Conservation (phyloP, 805 yeast genomes). For the Ogataea methylovora region DNA sequence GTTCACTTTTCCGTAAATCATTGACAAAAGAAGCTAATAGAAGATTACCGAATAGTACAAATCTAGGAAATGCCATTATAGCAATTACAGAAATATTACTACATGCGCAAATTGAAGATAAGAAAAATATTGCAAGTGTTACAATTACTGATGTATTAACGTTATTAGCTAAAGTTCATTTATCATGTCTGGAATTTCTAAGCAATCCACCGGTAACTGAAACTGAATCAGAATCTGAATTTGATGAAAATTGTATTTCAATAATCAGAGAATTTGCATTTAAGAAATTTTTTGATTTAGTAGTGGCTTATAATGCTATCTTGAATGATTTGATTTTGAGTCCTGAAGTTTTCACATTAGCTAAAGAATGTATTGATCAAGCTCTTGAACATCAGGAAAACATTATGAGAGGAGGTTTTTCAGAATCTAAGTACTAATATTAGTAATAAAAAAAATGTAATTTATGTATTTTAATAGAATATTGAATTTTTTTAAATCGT, state of each 20-base stretch:
- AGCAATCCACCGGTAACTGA: conserved; percentile 25
- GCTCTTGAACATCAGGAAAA: conserved; percentile 51
- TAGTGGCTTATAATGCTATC: conserved; percentile 53
- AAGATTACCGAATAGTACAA: conserved; percentile 50
- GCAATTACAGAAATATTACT: conserved; percentile 50
- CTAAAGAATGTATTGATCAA: conserved; percentile 65
- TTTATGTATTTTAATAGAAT: too few relatives aligned
- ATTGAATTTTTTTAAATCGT: too few relatives aligned
- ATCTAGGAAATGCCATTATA: conserved; percentile 56
- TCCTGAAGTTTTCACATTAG: conserved; percentile 57
- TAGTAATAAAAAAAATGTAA: too few relatives aligned
- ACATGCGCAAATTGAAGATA: conserved; percentile 52
- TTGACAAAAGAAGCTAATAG: conserved; percentile 49
- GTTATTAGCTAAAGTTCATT: conserved; percentile 51
- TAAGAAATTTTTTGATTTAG: conserved; percentile 56
- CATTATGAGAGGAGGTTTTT: too few relatives aligned
- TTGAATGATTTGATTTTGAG: conserved; percentile 58
- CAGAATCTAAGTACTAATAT: too few relatives aligned
- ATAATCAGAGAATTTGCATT: conserved; percentile 58
- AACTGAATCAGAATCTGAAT: conserved; percentile 9
- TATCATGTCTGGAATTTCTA: conserved; percentile 42
- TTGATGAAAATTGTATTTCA: conserved; percentile 36
- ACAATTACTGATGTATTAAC: conserved; percentile 54
- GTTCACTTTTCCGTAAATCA: conserved; percentile 28
- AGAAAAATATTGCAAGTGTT: conserved; percentile 42